Conservation (phyloP, 2,329 filamentous ascomycete species). For the Mariannaea elegans region DNA sequence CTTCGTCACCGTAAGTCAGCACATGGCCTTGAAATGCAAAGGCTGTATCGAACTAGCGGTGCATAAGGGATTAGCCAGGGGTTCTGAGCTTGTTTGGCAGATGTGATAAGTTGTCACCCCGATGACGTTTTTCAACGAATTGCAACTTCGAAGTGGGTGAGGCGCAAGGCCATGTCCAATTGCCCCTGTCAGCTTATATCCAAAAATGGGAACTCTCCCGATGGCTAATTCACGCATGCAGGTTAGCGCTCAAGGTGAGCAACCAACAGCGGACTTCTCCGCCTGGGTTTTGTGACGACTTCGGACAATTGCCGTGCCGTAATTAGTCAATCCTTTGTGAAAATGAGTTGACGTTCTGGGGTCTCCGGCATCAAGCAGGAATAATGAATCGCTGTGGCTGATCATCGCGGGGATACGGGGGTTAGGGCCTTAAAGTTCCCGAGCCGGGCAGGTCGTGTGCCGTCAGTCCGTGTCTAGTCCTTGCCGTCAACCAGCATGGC, state of each 20-base stretch:
- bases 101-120: not conserved
- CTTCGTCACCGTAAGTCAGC: not conserved
- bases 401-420: not conserved
- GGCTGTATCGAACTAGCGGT: no score
- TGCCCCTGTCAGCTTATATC: slow-evolving; percentile 9
- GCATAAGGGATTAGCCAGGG: not conserved
- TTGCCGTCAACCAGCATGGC: not conserved
- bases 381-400: not conserved
- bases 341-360: not conserved
- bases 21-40: no score
- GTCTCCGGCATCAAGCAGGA: not conserved
- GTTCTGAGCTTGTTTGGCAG: not conserved
- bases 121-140: slow-evolving; percentile 11
- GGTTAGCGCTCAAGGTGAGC: not conserved
- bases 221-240: slow-evolving; percentile 2
- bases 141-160: not conserved
- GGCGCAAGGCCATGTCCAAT: not conserved
- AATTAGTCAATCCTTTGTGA: not conserved
- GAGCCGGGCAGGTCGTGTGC: not conserved
- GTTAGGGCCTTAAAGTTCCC: not conserved
- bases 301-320: not conserved
- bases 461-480: not conserved
- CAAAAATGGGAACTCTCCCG: slow-evolving; percentile 4
- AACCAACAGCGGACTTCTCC: not conserved
- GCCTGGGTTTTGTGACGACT: not conserved